Evolutionary conservation across 1,139 yeast species (phyloP), one percentile per base, ranked within the genome.

Genomic region (Pichia sp.): DNA sequence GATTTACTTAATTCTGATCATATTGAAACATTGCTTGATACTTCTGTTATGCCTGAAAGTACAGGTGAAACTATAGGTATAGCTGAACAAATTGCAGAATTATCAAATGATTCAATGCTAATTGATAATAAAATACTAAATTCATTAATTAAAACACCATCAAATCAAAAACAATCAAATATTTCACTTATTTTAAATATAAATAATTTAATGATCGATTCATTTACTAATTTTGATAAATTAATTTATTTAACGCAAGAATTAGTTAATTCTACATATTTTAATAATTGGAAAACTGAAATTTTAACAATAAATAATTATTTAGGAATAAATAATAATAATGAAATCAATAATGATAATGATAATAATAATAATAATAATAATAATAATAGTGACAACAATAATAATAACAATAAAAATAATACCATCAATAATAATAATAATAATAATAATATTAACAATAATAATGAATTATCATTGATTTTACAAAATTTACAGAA

Each of bases 401-500:
- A 16, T 16, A 16, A 27, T n/a, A 27, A 22, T 24, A 24, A 22
- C n/a, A n/a, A 7, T 20, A 10, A 25, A 16, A 30, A 7, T 16
- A 33, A 33, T 5, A 16, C 4, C 4, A 32, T 25, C 11, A 24
- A 22, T 4, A 10, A 16, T 9, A 30, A 26, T 20, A 24, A 26
- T 29, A 11, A 12, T 12, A 12, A 29, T 30, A 29, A 25, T 23
- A 30, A 30, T 3, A 30, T 24, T 6, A 25, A 16, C 23, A 24
- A 37, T 11, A 12, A 29, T 11, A 39, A 37, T 20, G 40, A 42
- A 28, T 22, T 42, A 4, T 37, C 49, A 7, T n/a, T 34, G 5
- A 67, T 87, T 9, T 64, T 86, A 38, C 70, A 76, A 33, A 82
- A 84, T 53, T 74, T 87, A 53, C 92, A 83, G 51, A 75, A 80